Evolutionary conservation across 371 early-diverging fungal species (phyloP).

Genomic region (Homolaphlyctis polyrhiza): DNA sequence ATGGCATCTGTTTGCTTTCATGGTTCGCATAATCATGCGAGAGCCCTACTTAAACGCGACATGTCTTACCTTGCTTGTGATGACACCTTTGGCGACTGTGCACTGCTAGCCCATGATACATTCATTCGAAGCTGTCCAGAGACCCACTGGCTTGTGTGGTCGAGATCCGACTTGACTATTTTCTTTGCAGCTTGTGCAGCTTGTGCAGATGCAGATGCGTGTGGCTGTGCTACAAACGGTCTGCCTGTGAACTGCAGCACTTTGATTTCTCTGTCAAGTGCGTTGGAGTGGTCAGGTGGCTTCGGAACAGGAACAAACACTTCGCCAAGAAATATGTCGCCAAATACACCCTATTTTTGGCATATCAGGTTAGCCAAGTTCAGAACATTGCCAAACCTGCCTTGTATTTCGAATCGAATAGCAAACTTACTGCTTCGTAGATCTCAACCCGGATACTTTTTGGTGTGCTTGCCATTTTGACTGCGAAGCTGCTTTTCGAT

Average conservation of each 20-base stretch:
- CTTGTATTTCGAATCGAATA: too few species aligned
- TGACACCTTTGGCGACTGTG: background rate
- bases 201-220: background rate
- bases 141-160: too few species aligned
- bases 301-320: constrained; percentile 36
- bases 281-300: constrained; percentile 19
- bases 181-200: background rate
- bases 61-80: too few species aligned
- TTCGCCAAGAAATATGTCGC: constrained; percentile 27
- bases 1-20: too few species aligned
- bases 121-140: constrained; percentile 22
- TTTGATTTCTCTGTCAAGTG: constrained; percentile 17
- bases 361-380: too few species aligned
- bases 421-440: constrained; percentile 29
- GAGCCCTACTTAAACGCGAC: too few species aligned
- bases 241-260: constrained; percentile 25
- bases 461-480: constrained; percentile 29
- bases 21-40: too few species aligned
- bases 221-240: constrained; percentile 18
- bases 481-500: constrained; percentile 20
- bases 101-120: constrained; percentile 25
- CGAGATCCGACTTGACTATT: too few species aligned
- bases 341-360: constrained; percentile 18
- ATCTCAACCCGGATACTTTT: constrained; percentile 27
- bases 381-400: too few species aligned